Evolutionary conservation across 208 protist genomes (phyloP).

Genomic region (Wallacemonas rigidus): DNA sequence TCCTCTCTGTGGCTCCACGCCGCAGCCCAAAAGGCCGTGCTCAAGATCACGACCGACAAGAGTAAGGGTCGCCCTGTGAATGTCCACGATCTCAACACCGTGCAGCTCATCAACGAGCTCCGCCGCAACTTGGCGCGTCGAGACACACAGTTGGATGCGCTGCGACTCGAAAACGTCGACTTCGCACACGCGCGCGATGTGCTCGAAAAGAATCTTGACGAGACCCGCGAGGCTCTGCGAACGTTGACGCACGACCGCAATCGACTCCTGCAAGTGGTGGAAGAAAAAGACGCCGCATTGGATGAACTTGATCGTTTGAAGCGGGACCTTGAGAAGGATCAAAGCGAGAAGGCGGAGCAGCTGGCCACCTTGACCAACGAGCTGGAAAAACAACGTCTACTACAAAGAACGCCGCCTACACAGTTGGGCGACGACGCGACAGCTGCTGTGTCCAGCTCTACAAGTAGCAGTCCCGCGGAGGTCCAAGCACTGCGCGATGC

Average conservation of each 20-base stretch:
- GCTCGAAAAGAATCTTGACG: constrained; percentile 26
- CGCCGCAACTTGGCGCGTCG: constrained; percentile 73
- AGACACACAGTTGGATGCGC: constrained; percentile 64
- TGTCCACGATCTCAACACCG: constrained; percentile 25
- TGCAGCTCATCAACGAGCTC: constrained; percentile 60
- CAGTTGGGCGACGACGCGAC: not conserved
- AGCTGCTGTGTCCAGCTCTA: not conserved
- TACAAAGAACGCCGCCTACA: not conserved
- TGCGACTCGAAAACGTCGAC: constrained; percentile 43
- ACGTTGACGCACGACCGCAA: constrained; percentile 40
- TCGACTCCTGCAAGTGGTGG: constrained; percentile 1
- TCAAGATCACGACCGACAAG: not conserved
- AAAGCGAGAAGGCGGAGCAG: constrained; percentile 18
- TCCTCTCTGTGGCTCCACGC: constrained; percentile 28
- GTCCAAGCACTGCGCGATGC: constrained; percentile 38
- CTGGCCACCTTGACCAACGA: constrained; percentile 3
- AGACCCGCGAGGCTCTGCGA: constrained; percentile 23
- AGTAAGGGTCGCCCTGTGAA: not conserved
- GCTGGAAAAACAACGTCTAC: not conserved
- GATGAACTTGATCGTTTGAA: not conserved
- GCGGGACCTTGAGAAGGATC: constrained; percentile 13
- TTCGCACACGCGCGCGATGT: constrained; percentile 27
- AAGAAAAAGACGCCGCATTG: not conserved
- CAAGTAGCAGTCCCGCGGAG: not conserved
- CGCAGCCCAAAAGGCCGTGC: constrained; percentile 11